Evolutionary conservation across 306 rosid species (phyloP).

Genomic region (Dryas alaskensis): DNA sequence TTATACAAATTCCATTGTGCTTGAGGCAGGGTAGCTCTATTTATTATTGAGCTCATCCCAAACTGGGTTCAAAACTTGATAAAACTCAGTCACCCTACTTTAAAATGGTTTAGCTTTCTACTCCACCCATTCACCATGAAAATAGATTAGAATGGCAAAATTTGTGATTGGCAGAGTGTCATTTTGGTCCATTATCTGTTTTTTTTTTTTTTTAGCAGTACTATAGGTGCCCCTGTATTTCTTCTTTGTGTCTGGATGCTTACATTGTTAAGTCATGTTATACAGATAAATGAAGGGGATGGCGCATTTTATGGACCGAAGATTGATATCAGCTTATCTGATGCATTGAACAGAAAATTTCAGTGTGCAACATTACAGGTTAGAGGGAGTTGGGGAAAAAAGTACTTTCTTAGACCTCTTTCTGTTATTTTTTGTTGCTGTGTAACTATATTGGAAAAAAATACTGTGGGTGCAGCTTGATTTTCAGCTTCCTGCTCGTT

Average conservation of each 20-base stretch:
- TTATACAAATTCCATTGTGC: background rate
- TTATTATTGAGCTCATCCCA: background rate
- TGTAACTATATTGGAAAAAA: conserved; percentile 18
- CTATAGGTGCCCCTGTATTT: conserved; percentile 15
- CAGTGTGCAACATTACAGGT: conserved; percentile 99
- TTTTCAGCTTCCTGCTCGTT: conserved; percentile 90
- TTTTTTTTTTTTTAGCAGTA: conserved; percentile 2
- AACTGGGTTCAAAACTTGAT: background rate
- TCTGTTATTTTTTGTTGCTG: conserved; percentile 10
- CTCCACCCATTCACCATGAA: background rate
- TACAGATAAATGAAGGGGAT: conserved; percentile 84
- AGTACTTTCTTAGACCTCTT: background rate
- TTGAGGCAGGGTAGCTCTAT: background rate
- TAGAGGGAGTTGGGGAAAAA: too few species aligned
- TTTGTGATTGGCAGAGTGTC: background rate
- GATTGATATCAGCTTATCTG: conserved; percentile 90
- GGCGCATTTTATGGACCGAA: conserved; percentile 97
- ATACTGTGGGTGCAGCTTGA: conserved; percentile 67
- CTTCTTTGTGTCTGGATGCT: conserved; percentile 24
- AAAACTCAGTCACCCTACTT: background rate
- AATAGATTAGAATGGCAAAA: background rate
- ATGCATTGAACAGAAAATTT: conserved; percentile 79
- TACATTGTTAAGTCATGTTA: conserved; percentile 21
- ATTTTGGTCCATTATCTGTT: background rate
- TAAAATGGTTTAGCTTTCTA: background rate